phyloP scores from a whole-genome alignment of 768 basidiomycete species.

The Neoboletus subvelutipes region DNA sequence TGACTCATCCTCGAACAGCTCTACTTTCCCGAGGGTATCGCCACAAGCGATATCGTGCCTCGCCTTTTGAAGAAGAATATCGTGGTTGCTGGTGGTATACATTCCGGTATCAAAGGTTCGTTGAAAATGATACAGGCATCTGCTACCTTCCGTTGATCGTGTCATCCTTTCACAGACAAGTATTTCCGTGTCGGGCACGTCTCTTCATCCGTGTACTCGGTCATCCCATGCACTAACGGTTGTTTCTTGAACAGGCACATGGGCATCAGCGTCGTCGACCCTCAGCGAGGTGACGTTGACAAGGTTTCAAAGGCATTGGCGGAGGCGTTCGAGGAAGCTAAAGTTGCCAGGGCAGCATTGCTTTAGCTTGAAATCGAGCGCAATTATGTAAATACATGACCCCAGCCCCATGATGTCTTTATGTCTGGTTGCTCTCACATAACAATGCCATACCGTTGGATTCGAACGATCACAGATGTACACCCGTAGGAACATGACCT shows the following conservation, averaged over 20 bases:
- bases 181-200: constrained; percentile 89
- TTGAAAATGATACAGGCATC: constrained; percentile 2
- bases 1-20: constrained; percentile 40
- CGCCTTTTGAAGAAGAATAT: constrained; percentile 69
- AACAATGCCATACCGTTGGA: neutral
- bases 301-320: constrained; percentile 64
- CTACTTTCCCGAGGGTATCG: constrained; percentile 83
- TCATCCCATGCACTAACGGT: neutral
- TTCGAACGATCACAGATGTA: neutral
- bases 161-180: constrained; percentile 47
- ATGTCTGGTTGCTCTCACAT: neutral
- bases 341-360: constrained; percentile 14
- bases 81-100: constrained; percentile 86
- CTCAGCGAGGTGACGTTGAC: constrained; percentile 71
- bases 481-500: neutral
- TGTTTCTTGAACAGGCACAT: constrained; percentile 60
- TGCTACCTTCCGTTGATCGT: constrained; percentile 8
- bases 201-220: neutral
- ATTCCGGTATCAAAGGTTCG: constrained; percentile 78
- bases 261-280: constrained; percentile 80
- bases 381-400: neutral
- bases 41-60: constrained; percentile 73
- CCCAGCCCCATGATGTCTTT: neutral
- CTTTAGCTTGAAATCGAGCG: neutral
- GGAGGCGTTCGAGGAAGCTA: constrained; percentile 48